These are phyloP conservation scores for Teunomyces tritomae DNA, from an alignment of 805 yeast species.

Conservation along the genomic window DNA sequence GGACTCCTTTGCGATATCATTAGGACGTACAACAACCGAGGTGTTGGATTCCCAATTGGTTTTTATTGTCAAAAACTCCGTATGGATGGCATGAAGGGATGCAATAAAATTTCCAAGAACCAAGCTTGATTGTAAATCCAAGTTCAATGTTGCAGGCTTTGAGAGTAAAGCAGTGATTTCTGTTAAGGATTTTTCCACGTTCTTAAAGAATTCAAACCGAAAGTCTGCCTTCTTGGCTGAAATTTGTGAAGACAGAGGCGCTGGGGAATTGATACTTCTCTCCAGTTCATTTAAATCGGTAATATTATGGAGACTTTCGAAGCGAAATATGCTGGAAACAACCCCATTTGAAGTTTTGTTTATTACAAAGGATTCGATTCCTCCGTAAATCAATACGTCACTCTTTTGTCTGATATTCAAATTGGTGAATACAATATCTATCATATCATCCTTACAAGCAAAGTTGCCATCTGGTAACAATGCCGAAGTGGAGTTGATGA, in stretches of 20 bases:
- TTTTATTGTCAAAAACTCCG: conserved; percentile 15
- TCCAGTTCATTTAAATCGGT: neutral
- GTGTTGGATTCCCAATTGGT: neutral
- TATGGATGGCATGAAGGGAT: conserved; percentile 21
- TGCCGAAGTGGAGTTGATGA: conserved; percentile 48
- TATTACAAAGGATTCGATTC: conserved; percentile 35
- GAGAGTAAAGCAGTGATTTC: conserved; percentile 45
- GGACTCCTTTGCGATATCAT: neutral
- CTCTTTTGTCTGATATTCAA: conserved; percentile 44
- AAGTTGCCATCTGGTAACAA: conserved; percentile 40
- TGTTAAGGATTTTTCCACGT: conserved; percentile 7
- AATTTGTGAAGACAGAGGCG: neutral
- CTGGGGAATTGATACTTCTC: neutral
- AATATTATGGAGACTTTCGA: conserved; percentile 1
- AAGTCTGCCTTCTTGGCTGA: conserved; percentile 42
- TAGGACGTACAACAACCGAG: neutral
- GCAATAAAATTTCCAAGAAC: conserved; percentile 25
- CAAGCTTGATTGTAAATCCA: conserved; percentile 22
- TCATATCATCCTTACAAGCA: conserved; percentile 28
- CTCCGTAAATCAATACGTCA: conserved; percentile 46
- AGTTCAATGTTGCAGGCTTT: conserved; percentile 31
- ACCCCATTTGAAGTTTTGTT: conserved; percentile 10
- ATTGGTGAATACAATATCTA: conserved; percentile 21
- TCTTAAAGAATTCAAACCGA: conserved; percentile 47
- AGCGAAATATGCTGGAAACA: conserved; percentile 3